Evolutionary conservation across 2,329 filamentous ascomycete species (phyloP).

Genomic region (Purpureocillium lavendulum): DNA sequence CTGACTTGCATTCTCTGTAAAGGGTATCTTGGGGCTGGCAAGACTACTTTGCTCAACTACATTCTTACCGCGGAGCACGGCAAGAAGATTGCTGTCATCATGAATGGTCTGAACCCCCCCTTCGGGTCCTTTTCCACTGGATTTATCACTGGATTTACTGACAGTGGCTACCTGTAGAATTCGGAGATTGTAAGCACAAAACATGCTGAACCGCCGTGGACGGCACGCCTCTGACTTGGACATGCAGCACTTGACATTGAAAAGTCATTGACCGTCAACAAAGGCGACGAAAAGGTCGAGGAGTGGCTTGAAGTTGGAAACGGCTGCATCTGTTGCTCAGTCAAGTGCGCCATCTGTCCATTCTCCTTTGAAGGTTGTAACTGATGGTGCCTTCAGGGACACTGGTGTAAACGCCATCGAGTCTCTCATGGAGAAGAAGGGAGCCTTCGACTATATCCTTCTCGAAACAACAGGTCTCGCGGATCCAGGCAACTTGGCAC

Average conservation of each 20-base stretch:
- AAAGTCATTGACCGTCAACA: conserved; percentile 85
- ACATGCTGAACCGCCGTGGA: conserved; percentile 8
- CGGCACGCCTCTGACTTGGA: conserved; percentile 3
- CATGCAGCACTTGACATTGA: conserved; percentile 81
- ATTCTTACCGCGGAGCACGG: conserved; percentile 92
- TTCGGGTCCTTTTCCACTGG: too few relatives aligned
- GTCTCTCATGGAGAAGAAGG: conserved; percentile 87
- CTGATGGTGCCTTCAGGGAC: conserved; percentile 47
- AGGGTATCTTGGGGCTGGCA: conserved; percentile 93
- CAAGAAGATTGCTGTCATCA: conserved; percentile 95
- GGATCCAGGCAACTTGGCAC: conserved; percentile 91
- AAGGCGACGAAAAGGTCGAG: conserved; percentile 72
- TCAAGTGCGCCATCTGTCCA: conserved; percentile 54
- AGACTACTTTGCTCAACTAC: conserved; percentile 92
- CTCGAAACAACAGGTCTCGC: conserved; percentile 93
- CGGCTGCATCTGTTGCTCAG: conserved; percentile 94
- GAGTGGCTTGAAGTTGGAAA: conserved; percentile 97
- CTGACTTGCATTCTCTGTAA: conserved; percentile 1
- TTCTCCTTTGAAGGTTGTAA: neutral
- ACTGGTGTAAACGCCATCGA: conserved; percentile 91
- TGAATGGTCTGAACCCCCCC: conserved; percentile 57
- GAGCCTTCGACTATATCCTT: conserved; percentile 93
- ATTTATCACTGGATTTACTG: too few relatives aligned
- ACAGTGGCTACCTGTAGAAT: conserved; percentile 42
- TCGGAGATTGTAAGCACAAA: conserved; percentile 61